Base-by-base conservation (phyloP, 2,329 filamentous ascomycete species). In the Neopestalotiopsis clavispora region DNA sequence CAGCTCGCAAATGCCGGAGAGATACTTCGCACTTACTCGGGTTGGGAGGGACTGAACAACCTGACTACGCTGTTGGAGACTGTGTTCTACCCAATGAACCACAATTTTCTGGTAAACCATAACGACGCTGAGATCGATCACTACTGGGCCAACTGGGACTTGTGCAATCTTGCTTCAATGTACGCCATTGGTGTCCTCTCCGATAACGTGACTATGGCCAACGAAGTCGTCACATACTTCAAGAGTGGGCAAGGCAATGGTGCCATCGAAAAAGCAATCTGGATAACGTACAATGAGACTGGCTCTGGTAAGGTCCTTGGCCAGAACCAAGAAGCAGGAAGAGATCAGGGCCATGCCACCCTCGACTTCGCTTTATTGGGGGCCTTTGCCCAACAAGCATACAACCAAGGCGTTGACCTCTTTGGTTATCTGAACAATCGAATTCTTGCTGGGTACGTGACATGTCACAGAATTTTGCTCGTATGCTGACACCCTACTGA, bases 1-100 rank as follows among this genome's bases (percentile, higher is more conserved):
- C 76, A 85, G 69, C 74, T 85, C 13, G 83, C 83, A 17, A 85
- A 85, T 61, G 83, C 80, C 0, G 84, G 78, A 0, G 84, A 85
- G 69, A 74, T 85, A 1, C 73, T 85, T 60, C 74, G 81, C 1
- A 71, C 68, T 23, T 80, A 83, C 65, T 32, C 65, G 9, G 76
- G 74, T 1, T 83, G 81, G 79, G 28, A 71, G 14, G 69, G 70
- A 13, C 68, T 79, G 10, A 67, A 72, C 1, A 74, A 72, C 4
- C 72, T 78, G 4, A 69, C 69, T 2, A 70, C 68, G 6, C 78
- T 84, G 78, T 67, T 84, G 65, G 69, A 69, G 6, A 71, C 74
- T n/a, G 72, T 82, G 2, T 84, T 84, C 69, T 77, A 78, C 28
- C 73, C 78, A 1, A 77, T 80, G 72, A 84, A 83, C 70, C 72